A percentile compares a stretch with the other conserved stretches of the same genome.
Conservation (phyloP, 305 asterid species). For the Lippia alba region DNA sequence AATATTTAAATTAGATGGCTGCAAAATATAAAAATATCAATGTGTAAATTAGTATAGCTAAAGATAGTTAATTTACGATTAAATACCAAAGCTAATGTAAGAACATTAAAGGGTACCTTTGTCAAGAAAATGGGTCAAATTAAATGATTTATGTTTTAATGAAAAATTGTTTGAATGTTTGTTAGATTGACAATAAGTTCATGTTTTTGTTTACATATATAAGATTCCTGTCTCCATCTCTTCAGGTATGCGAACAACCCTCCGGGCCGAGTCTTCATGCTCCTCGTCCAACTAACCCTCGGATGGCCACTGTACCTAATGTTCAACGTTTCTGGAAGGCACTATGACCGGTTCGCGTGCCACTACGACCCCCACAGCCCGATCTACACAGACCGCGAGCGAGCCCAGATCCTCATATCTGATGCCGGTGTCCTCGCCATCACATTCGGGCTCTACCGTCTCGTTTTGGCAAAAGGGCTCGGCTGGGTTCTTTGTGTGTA, state of each 20-base stretch:
- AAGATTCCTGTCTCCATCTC: too few relatives aligned
- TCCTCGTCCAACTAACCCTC: conserved; percentile 56
- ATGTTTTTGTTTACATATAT: too few relatives aligned
- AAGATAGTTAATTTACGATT: too few relatives aligned
- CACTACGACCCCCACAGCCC: conserved; percentile 77
- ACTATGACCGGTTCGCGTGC: conserved; percentile 70
- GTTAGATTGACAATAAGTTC: too few relatives aligned
- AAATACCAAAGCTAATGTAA: too few relatives aligned
- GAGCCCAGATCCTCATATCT: conserved; percentile 59
- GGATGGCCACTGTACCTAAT: conserved; percentile 81
- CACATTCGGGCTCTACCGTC: conserved; percentile 48
- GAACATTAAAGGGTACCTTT: too few relatives aligned
- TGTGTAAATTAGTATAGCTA: too few relatives aligned
- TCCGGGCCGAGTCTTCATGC: conserved; percentile 57
- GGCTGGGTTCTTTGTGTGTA: conserved; percentile 58
- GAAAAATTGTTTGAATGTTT: too few relatives aligned
- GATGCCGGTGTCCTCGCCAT: conserved; percentile 61
- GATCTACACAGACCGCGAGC: conserved; percentile 69
- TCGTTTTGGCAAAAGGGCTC: conserved; percentile 58
- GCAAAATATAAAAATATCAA: too few relatives aligned
- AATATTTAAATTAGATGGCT: too few relatives aligned
- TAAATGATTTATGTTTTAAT: too few relatives aligned
- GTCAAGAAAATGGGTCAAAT: too few relatives aligned
- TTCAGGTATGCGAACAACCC: conserved; percentile 66
- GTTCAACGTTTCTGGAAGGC: conserved; percentile 70